Evolutionary conservation across 1,284 basidiomycete species (phyloP), one percentile per base, ranked within the genome.

Genomic region (Schizophyllum commune): DNA sequence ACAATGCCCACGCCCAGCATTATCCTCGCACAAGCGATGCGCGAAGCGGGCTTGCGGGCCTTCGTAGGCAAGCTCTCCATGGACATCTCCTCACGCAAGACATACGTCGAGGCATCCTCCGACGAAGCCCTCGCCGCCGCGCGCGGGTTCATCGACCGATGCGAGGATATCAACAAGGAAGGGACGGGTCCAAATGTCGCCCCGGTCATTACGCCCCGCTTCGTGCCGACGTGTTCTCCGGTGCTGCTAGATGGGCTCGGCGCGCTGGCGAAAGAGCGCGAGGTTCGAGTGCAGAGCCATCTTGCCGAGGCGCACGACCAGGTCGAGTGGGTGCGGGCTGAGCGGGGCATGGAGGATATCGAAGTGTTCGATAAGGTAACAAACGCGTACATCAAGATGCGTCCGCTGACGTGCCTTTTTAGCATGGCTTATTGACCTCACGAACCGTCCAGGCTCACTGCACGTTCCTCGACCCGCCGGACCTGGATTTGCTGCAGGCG

Each of bases 21-120:
- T n/a, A 84, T 93, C 21, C 83, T 94, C 0, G 91, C 91, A 1
- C 74, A 83, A 34, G 80, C 78, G 6, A 91, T 93, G 82, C 84
- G 85, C 63, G 67, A 74, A 0, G 81, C 82, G n/a, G 91, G 92
- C 1, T 68, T 94, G 19, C 78, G 92, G 51, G 89, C 83, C 0
- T 91, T 89, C 66, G 81, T 94, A 15, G 92, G 92, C 21, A 94
- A 94, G 69, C 76, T 94, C 13, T 91, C 89, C 0, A 93, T 93
- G 91, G 91, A 93, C 70, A 83, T 84, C 34, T 89, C 87, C 6
- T 81, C 84, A n/a, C 79, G 85, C 0, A 79, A 83, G 0, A 81
- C 85, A 0, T 94, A 94, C 71, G 76, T 82, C 54, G 92, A 94
- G 69, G 53, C 77, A 0, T 84, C 86, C 1, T 71, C 81, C 0